These are phyloP conservation scores for Penicillium sp. DNA, from an alignment of 2,329 filamentous ascomycete species.

Conservation along the genomic window DNA sequence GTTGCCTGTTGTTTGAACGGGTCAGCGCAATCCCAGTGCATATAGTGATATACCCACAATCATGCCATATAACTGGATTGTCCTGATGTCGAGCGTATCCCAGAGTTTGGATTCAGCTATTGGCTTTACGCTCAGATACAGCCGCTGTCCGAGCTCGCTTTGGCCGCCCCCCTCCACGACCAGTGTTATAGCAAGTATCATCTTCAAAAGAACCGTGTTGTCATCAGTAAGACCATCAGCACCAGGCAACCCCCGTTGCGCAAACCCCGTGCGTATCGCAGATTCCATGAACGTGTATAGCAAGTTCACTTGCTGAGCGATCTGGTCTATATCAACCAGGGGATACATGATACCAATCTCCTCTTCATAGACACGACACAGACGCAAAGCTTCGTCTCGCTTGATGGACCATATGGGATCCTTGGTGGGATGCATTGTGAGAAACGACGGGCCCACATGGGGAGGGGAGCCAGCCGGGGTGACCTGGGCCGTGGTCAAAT, in stretches of 20 bases:
- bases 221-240: slow-evolving; percentile 54
- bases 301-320: slow-evolving; percentile 61
- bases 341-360: slow-evolving; percentile 92
- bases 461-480: slow-evolving; percentile 45
- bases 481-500: slow-evolving; percentile 44
- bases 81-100: slow-evolving; percentile 49
- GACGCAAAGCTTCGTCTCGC: slow-evolving; percentile 67
- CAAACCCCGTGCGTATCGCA: slow-evolving; percentile 51
- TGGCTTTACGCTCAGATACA: slow-evolving; percentile 69
- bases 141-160: slow-evolving; percentile 60
- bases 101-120: slow-evolving; percentile 58
- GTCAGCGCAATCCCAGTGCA: too few species aligned
- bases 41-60: too few species aligned
- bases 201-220: slow-evolving; percentile 64
- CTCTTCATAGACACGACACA: slow-evolving; percentile 75
- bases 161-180: slow-evolving; percentile 72
- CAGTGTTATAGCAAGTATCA: slow-evolving; percentile 70
- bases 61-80: slow-evolving; percentile 51
- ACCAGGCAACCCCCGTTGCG: slow-evolving; percentile 47
- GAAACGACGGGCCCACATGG: slow-evolving; percentile 22
- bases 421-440: slow-evolving; percentile 41
- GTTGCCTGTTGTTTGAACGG: too few species aligned
- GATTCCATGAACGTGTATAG: slow-evolving; percentile 67
- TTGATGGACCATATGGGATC: slow-evolving; percentile 75
- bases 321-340: slow-evolving; percentile 62